A percentile compares a stretch with the other conserved stretches of the same genome.
Evolutionary conservation across 257 asterid species (phyloP).

Genomic region (Verbascum thapsus): DNA sequence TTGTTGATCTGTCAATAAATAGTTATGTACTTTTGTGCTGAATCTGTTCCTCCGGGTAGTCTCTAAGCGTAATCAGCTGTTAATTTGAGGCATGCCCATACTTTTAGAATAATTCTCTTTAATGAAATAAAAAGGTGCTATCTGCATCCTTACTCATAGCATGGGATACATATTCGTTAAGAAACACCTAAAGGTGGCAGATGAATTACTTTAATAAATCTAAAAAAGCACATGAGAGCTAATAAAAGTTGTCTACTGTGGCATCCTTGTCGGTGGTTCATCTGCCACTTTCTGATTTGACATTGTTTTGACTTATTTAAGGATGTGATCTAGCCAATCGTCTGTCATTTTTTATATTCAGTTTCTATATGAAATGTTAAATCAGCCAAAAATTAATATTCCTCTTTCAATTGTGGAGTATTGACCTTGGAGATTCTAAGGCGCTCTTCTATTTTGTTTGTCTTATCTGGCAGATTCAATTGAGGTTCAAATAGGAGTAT

Average conservation of each 20-base stretch:
- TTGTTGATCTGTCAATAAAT: not conserved
- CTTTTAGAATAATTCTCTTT: not conserved
- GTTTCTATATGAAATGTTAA: not conserved
- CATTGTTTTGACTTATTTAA: constrained; percentile 5
- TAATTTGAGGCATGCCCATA: not conserved
- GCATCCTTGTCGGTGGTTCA: not conserved
- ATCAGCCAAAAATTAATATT: not conserved
- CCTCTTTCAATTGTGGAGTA: constrained; percentile 17
- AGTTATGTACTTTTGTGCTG: not conserved
- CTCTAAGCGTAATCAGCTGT: not conserved
- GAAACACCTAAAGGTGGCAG: not conserved
- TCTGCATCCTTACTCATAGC: not conserved
- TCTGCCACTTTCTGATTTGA: not conserved
- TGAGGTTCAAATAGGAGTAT: constrained; percentile 60
- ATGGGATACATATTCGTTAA: not conserved
- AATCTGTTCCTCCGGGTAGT: not conserved
- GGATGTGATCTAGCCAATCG: not conserved
- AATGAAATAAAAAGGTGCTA: not conserved
- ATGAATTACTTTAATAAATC: not conserved
- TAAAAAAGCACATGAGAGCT: not conserved
- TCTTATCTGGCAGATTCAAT: constrained; percentile 62
- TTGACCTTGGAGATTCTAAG: constrained; percentile 16
- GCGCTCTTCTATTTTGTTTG: constrained; percentile 26
- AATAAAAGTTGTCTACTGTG: not conserved
- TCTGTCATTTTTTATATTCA: not conserved